Percentiles rank a stretch among this genome's conserved stretches.
Evolutionary conservation across 257 asterid species (phyloP).

Genomic region (Verbascum thapsus): DNA sequence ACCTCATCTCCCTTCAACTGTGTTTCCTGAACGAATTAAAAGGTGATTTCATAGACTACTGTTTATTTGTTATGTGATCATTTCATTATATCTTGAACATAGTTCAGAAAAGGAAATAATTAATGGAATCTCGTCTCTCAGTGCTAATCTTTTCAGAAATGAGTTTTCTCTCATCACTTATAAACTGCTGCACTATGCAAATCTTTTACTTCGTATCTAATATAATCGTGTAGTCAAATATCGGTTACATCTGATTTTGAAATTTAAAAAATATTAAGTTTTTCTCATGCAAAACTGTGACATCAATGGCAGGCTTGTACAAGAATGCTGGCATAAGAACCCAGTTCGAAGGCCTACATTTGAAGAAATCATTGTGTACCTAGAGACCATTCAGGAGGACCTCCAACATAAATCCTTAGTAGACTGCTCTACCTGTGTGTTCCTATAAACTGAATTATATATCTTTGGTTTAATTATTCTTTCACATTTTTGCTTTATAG

Average conservation of each 20-base stretch:
- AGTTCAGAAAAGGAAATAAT: no score
- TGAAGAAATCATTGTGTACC: constrained; percentile 51
- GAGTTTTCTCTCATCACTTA: not conserved
- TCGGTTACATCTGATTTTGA: no score
- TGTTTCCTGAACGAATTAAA: constrained; percentile 58
- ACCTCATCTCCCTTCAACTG: constrained; percentile 53
- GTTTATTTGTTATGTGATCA: no score
- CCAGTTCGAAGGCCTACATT: constrained; percentile 55
- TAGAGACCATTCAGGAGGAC: constrained; percentile 50
- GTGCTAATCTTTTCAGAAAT: no score
- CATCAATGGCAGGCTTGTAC: constrained; percentile 47
- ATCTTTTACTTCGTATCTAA: no score
- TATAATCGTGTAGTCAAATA: no score
- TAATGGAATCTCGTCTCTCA: no score
- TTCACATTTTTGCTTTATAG: not conserved
- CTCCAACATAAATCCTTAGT: constrained; percentile 35
- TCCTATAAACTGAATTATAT: constrained; percentile 33
- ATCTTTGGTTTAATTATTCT: not conserved
- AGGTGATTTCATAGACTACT: constrained; percentile 37
- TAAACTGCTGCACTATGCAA: no score
- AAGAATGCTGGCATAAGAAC: constrained; percentile 67
- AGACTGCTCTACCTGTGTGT: constrained; percentile 42
- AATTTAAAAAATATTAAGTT: not conserved
- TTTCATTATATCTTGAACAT: no score
- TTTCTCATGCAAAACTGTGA: constrained; percentile 6